These are phyloP conservation scores for Pleoardoris graminearum DNA, from an alignment of 2,329 filamentous ascomycete genomes.

Conservation along the genomic window DNA sequence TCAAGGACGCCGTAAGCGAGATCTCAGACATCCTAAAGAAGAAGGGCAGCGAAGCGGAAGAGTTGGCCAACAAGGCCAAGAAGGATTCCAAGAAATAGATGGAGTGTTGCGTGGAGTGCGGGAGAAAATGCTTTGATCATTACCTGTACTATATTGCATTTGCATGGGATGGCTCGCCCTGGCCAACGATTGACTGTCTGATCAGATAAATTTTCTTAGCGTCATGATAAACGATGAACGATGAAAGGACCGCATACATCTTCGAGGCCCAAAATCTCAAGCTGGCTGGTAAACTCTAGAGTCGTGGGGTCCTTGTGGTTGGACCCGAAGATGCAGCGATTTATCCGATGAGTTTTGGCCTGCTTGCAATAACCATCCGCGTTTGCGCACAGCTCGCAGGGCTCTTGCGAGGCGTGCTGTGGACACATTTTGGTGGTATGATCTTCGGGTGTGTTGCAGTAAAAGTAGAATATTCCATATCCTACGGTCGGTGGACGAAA, in stretches of 20 bases:
- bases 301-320: not conserved
- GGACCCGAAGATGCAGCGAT: not conserved
- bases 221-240: no score
- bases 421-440: not conserved
- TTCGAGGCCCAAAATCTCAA: no score
- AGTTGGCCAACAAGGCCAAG: constrained; percentile 40
- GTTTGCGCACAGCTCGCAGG: not conserved
- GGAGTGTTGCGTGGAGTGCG: not conserved
- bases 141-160: not conserved
- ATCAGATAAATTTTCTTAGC: not conserved
- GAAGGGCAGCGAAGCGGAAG: constrained; percentile 37
- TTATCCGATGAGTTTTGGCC: not conserved
- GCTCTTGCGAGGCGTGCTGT: not conserved
- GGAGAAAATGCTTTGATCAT: not conserved
- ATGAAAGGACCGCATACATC: no score
- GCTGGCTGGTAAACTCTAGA: not conserved
- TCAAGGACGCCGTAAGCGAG: constrained; percentile 60
- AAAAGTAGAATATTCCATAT: not conserved
- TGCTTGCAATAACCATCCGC: not conserved
- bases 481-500: not conserved
- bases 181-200: not conserved
- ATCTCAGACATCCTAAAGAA: constrained; percentile 42
- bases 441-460: not conserved
- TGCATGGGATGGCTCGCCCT: constrained; percentile 2
- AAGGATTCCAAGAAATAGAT: constrained; percentile 41